Base-by-base conservation (phyloP, 495 filamentous ascomycete genomes). In the Penicillium roqueforti region DNA sequence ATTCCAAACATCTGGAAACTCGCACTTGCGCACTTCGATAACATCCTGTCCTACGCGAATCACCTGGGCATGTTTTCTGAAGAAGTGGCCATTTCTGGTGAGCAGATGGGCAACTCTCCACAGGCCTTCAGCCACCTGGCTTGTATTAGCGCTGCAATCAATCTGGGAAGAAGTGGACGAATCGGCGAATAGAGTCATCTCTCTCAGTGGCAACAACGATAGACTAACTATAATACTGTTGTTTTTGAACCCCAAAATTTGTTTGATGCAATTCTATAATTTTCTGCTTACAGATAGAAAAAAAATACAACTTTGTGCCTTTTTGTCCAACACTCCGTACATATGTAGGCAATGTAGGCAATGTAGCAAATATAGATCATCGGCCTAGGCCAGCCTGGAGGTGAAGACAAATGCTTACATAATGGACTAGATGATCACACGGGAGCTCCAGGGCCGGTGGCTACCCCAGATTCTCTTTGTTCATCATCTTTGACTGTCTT, bases 41-140 rank as follows among this genome's bases (percentile, higher is more conserved):
- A 87, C 63, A 83, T 88, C 72, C 70, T 89, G 36, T 78, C 75
- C 54, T 89, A 86, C 64, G 79, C 80, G 3, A 89, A 88, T 63
- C 86, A 89, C 60, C 70, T 87, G 47, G 78, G 80, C 53, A 88
- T 89, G 81, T 89, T 88, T 65, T 85, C 81, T 16, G 86, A 88
- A 65, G 86, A 89, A 74, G 88, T 88, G 51, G 77, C 84, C 14
- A 75, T 82, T 31, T 79, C 76, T 32, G 86, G 86, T 1, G 86
- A 89, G 65, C 86, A 88, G 71, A 76, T 86, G 49, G 86, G 86
- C 3, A 88, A 89, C 58, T 88, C 83, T 2, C 85, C 86, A 0
- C 86, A 89, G 63, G 86, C 86, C 0, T 89, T 89, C 60, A 85
- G 81, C 57, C 86, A 89, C 56, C 63, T 88, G 43, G 85, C 86